Evolutionary conservation across 2,329 filamentous ascomycete genomes (phyloP), one percentile per base, ranked within the genome.

Genomic region (Sphaerostilbella broomeana): DNA sequence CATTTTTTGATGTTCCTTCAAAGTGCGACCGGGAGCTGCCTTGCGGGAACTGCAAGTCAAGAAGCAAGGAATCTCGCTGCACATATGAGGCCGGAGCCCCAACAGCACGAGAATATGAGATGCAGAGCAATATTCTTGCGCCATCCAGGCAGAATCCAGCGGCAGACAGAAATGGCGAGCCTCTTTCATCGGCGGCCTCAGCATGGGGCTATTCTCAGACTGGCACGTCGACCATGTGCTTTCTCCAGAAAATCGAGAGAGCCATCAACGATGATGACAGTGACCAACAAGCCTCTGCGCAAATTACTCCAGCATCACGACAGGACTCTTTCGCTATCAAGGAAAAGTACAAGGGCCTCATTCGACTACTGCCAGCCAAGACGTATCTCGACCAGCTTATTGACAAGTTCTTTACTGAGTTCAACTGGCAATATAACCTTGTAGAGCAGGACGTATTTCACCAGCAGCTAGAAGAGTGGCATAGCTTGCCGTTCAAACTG

Each of bases 11-110:
- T 13, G 20, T 11, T 19, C 22, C 11, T 15, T 10, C 21, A 31
- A 25, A 77, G 69, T 81, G 77, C 55, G 75, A 81, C 52, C 69
- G 77, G 43, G 67, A 71, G 44, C 62, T 72, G 44, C 77, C 77
- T 2, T 80, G 77, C 55, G 68, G 69, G 32, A 79, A 79, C 53
- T 81, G 77, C 56, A 62, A 69, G 21, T 68, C 70, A 37, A 67
- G 77, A 36, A 73, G 72, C 49, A 79, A 76, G 53, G 65, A 72
- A 47, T 59, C 64, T 2, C 59, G 64, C n/a, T 81, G 77, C 51
- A 63, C 63, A 16, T 81, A 80, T 52, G 75, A 79, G 55, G 70
- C 67, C 7, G 65, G 65, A 21, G 63, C 67, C 4, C 68, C 69
- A 4, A 63, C 66, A 18, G 55, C 61, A 35, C 66, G 63, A 43